Evolutionary conservation across 768 basidiomycete species (phyloP), one percentile per base, ranked within the genome.

Genomic region (Termitomyces sp.): DNA sequence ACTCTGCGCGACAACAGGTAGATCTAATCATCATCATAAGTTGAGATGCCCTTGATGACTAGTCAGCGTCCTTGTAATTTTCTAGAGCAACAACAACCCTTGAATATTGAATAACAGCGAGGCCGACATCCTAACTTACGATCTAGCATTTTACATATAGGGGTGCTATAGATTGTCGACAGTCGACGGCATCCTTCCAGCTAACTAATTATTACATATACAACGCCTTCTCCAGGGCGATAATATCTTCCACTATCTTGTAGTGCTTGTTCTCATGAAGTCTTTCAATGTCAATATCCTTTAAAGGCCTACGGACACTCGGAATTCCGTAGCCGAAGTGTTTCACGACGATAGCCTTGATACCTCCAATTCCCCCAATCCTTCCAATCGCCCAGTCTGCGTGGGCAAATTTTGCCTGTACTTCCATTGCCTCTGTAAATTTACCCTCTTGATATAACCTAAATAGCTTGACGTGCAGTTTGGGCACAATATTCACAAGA

Each of bases 331-430:
- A 88, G 4, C 80, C 85, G 69, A 87, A 89, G 59, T 83, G 75
- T 64, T 76, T 77, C 31, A 78, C 69, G n/a, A 87, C 74, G 41
- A 88, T 70, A 2, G 81, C 78, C 69, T 90, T 89, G 64, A 88
- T 75, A 4, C 84, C 87, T 4, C 81, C 80, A 44, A 90, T 84
- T 1, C 86, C 86, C 14, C 88, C 86, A 16, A 86, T 69, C 65
- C 82, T 84, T 29, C 78, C 76, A 24, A 76, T 69, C 16, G 85
- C 84, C 80, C 83, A 86, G 65, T 90, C 88, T 4, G 79, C 83
- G 61, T 87, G 86, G 0, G 81, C 82, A 27, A 90, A 71, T 58
- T 82, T 71, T 1, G 75, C 81, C 64, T 88, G 88, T 0, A 87
- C 63, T 52, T 75, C 72, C 75, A 82, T 80, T 1, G 88, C 87